phyloP scores from a whole-genome alignment of 163 green algal genomes.

The Chlamydomonas reinhardtii region DNA sequence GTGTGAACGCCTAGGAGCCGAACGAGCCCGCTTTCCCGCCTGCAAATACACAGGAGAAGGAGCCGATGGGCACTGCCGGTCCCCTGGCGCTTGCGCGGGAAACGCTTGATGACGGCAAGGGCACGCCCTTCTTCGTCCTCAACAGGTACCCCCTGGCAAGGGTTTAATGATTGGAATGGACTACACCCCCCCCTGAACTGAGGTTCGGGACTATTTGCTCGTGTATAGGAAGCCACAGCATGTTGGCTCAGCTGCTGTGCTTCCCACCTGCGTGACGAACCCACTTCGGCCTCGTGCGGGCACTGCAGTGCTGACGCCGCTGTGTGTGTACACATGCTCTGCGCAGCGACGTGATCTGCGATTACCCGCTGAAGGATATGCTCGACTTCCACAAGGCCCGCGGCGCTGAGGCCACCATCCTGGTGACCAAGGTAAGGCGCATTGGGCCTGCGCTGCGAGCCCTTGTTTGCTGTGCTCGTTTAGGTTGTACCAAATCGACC shows the following conservation, averaged over 20 bases:
- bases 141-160: slow-evolving; percentile 92
- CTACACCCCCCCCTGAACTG: no score
- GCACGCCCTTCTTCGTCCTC: slow-evolving; percentile 97
- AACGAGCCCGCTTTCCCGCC: no score
- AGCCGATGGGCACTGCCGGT: slow-evolving; percentile 98
- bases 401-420: slow-evolving; percentile 75
- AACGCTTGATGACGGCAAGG: slow-evolving; percentile 90
- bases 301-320: no score
- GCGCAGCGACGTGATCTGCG: slow-evolving; percentile 79
- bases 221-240: no score
- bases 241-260: no score
- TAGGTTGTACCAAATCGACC: no score
- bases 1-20: no score
- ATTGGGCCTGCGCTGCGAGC: background rate
- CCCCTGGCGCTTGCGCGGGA: slow-evolving; percentile 92
- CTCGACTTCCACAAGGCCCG: slow-evolving; percentile 77
- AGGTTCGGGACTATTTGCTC: no score
- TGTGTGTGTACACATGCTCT: no score
- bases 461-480: background rate
- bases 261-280: no score
- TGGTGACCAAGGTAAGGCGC: slow-evolving; percentile 74
- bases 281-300: no score
- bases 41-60: slow-evolving; percentile 87
- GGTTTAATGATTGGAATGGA: background rate
- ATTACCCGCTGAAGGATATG: slow-evolving; percentile 81